A percentile compares a stretch with the other conserved stretches of the same genome.
Conservation (phyloP, 1,284 basidiomycete species). For the Puccinia polysora region DNA sequence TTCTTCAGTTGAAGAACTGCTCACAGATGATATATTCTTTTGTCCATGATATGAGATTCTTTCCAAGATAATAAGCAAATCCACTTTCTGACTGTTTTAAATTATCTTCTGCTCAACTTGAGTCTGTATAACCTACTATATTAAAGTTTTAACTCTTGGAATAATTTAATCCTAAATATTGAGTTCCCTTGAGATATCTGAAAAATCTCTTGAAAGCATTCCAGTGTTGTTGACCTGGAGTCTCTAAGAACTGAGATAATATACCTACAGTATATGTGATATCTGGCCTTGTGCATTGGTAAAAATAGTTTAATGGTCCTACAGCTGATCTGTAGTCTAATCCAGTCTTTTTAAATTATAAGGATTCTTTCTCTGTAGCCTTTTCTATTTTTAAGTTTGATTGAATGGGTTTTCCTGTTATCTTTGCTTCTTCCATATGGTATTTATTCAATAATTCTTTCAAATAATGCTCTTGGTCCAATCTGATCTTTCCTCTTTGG, state of each 20-base stretch:
- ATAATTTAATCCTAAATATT: constrained; percentile 1
- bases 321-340: constrained; percentile 15
- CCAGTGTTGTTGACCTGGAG: background rate
- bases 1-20: constrained; percentile 8
- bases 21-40: constrained; percentile 3
- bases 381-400: too few relatives aligned
- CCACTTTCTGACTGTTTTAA: background rate
- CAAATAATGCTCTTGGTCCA: too few relatives aligned
- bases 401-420: too few relatives aligned
- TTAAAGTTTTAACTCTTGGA: background rate
- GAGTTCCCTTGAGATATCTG: constrained; percentile 15
- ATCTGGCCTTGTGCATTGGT: constrained; percentile 17
- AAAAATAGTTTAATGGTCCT: constrained; percentile 14
- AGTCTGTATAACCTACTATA: background rate
- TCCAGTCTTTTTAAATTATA: constrained; percentile 5
- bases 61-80: background rate
- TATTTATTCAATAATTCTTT: too few relatives aligned
- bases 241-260: constrained; percentile 13
- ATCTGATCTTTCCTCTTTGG: too few relatives aligned
- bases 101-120: constrained; percentile 17
- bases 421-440: too few relatives aligned
- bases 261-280: constrained; percentile 6
- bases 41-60: background rate
- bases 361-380: constrained; percentile 6
- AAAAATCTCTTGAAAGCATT: constrained; percentile 8